These are phyloP conservation scores for Alternaria ethzedia DNA, from an alignment of 2,329 filamentous ascomycete genomes.

Conservation along the genomic window DNA sequence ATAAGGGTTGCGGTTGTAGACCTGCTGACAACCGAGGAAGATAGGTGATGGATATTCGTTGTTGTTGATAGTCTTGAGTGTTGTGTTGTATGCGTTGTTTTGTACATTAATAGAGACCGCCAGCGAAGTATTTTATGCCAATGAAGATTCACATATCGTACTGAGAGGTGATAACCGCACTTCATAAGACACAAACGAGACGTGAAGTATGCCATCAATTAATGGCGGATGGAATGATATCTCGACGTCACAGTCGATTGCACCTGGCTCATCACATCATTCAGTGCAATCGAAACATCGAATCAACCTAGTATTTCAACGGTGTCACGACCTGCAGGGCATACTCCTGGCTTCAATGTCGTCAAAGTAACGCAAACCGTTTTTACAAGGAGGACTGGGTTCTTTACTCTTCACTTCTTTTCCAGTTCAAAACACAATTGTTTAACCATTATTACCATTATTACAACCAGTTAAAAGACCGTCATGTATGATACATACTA, in stretches of 20 bases:
- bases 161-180: background rate
- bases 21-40: background rate
- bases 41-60: background rate
- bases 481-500: too few relatives aligned
- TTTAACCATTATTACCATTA: too few relatives aligned
- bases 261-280: background rate
- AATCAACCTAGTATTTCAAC: too few relatives aligned
- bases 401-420: too few relatives aligned
- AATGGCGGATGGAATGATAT: background rate
- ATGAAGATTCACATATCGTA: background rate
- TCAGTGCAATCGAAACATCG: background rate
- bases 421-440: too few relatives aligned
- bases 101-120: background rate
- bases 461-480: too few relatives aligned
- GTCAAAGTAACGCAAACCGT: too few relatives aligned
- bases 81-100: background rate
- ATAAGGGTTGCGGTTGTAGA: background rate
- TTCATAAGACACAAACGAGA: too few relatives aligned
- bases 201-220: background rate
- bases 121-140: too few relatives aligned
- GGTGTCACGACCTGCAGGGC: too few relatives aligned
- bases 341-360: too few relatives aligned
- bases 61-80: background rate
- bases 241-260: background rate
- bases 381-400: too few relatives aligned